Conservation (phyloP, 768 basidiomycete species). For the Boletellus ananiceps region DNA sequence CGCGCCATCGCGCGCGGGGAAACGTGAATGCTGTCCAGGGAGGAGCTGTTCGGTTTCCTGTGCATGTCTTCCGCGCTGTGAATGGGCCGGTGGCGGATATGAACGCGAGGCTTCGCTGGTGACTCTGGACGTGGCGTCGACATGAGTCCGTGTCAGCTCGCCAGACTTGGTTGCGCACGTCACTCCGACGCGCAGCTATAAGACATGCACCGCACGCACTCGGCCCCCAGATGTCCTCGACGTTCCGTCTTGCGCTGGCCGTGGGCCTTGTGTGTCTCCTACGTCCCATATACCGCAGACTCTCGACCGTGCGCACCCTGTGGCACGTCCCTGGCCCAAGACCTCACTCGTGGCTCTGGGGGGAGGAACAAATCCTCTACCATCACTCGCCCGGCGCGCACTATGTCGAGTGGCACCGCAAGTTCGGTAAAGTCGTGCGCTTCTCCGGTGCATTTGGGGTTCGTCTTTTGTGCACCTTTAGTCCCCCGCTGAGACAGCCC, state of each 20-base stretch:
- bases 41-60: conserved; percentile 53
- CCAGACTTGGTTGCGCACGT: conserved; percentile 10
- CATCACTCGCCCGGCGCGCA: conserved; percentile 45
- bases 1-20: conserved; percentile 49
- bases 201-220: not conserved
- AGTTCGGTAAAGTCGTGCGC: conserved; percentile 51
- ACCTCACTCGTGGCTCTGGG: conserved; percentile 51
- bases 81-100: conserved; percentile 28
- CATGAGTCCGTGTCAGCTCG: conserved; percentile 8
- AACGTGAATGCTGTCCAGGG: conserved; percentile 55
- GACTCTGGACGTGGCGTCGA: conserved; percentile 24
- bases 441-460: conserved; percentile 59
- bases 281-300: conserved; percentile 33
- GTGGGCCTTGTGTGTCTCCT: conserved; percentile 29
- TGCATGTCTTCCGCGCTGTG: conserved; percentile 39
- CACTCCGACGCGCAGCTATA: conserved; percentile 7
- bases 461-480: conserved; percentile 4
- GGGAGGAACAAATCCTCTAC: conserved; percentile 57
- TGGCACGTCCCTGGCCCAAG: conserved; percentile 50
- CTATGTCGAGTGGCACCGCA: conserved; percentile 49
- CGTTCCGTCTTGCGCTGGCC: conserved; percentile 6
- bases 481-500: conserved; percentile 8
- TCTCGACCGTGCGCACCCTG: conserved; percentile 33
- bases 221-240: conserved; percentile 7
- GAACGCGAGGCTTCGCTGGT: conserved; percentile 19